Evolutionary conservation across 768 basidiomycete genomes (phyloP), one percentile per base, ranked within the genome.

Genomic region (Panaeolus papilionaceus): DNA sequence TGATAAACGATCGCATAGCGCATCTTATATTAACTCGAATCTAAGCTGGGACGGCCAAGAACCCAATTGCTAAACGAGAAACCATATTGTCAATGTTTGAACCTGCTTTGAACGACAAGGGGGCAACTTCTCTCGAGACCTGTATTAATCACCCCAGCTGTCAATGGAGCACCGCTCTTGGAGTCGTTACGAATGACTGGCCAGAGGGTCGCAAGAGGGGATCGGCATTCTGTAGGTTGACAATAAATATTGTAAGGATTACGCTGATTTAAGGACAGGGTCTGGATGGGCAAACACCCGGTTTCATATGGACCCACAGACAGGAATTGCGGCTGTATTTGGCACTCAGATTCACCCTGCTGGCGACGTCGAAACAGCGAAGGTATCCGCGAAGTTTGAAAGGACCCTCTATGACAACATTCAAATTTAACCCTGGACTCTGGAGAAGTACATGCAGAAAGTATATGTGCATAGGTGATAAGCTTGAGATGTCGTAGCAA

Each of bases 231-330:
- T 58, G 54, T 58, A 58, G 4, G 54, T 33, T 16, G 12, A 1
- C 26, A 14, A 37, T 37, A 58, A 7, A 18, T 33, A 14, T 16
- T 1, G 11, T 14, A 58, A 10, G 10, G 8, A 37, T 6, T 4
- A 28, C 12, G 9, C 16, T 61, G 38, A 33, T 65, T 12, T 9
- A 23, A 5, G 1, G 16, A 37, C n/a, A 79, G 79, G 79, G 79
- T 73, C 64, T 33, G 80, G 80, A 26, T 81, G 77, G 77, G 79
- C 79, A n/a, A 75, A 74, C 23, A 79, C 81, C 1, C 75, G 70
- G 49, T 75, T 75, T 62, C 75, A 78, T 38, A 71, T 81, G 63
- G 81, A 82, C 66, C 79, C 79, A 20, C 71, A 69, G 3, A 77
- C 78, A 2, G 80, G 79, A 2, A 71, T 82, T 42, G 79, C 79